phyloP scores from a whole-genome alignment of 2,329 filamentous ascomycete genomes.

The Monosporascus sp. region DNA sequence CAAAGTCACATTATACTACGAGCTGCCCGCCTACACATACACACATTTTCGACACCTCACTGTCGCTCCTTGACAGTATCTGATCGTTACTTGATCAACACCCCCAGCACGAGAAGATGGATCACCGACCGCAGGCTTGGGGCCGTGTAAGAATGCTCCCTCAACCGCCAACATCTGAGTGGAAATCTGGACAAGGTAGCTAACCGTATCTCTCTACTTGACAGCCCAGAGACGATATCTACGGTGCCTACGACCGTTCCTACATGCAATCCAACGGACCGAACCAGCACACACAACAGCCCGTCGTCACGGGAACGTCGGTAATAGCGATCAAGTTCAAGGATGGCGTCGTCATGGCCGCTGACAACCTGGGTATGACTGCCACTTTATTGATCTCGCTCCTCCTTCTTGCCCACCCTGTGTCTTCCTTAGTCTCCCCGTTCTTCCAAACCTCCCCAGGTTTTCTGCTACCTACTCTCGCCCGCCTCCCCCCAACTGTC shows the following conservation, averaged over 20 bases:
- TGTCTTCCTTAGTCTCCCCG: not conserved
- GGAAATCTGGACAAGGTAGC: constrained; percentile 3
- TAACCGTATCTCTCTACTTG: constrained; percentile 27
- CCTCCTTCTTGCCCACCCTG: constrained; percentile 1
- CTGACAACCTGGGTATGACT: constrained; percentile 82
- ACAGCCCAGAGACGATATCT: constrained; percentile 94
- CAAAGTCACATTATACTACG: too few relatives aligned
- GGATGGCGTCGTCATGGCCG: constrained; percentile 91
- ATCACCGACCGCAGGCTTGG: constrained; percentile 69
- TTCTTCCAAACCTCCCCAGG: not conserved
- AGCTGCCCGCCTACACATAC: too few relatives aligned
- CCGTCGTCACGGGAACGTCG: constrained; percentile 93
- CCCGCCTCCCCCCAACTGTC: not conserved
- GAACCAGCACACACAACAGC: constrained; percentile 82
- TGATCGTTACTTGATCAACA: not conserved
- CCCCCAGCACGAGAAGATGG: constrained; percentile 41
- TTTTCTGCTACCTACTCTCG: not conserved
- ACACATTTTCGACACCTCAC: too few relatives aligned
- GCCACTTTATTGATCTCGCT: constrained; percentile 1
- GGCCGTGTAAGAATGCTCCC: constrained; percentile 53
- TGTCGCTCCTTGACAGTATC: too few relatives aligned
- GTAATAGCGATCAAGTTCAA: constrained; percentile 95
- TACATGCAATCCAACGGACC: constrained; percentile 70
- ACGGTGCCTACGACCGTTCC: constrained; percentile 85
- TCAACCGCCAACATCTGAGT: constrained; percentile 2